A percentile compares a stretch with the other conserved stretches of the same genome.
These are phyloP conservation scores for Hortiboletus campestris DNA, from an alignment of 768 basidiomycete species.

Conservation along the genomic window DNA sequence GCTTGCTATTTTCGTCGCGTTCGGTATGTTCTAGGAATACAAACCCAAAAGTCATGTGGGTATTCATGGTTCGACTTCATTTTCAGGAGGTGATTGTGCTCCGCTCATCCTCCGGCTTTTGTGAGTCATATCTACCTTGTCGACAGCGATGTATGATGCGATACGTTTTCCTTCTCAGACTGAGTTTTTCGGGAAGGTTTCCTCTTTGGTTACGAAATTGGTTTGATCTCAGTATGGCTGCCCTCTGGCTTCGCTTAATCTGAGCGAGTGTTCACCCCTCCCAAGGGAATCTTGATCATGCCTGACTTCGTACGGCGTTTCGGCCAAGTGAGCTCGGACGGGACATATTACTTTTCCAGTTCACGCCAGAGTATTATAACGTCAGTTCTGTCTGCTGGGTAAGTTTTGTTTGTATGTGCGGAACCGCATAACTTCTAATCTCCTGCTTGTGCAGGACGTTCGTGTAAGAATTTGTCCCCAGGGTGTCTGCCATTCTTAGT, in stretches of 20 bases:
- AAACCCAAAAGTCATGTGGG: neutral
- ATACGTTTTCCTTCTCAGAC: neutral
- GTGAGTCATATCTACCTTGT: neutral
- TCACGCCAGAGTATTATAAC: slow-evolving; percentile 18
- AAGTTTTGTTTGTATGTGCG: neutral
- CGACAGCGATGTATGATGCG: neutral
- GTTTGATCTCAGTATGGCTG: slow-evolving; percentile 14
- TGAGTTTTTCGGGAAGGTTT: slow-evolving; percentile 7
- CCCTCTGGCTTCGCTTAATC: neutral
- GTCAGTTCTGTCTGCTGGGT: slow-evolving; percentile 18
- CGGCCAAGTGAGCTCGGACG: slow-evolving; percentile 6
- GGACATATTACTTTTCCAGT: slow-evolving; percentile 15
- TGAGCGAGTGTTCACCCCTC: neutral
- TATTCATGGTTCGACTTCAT: neutral
- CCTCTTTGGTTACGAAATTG: slow-evolving; percentile 16
- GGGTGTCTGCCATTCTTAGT: neutral
- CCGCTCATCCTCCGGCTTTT: no score
- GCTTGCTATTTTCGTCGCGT: slow-evolving; percentile 16
- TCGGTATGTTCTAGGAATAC: slow-evolving; percentile 4
- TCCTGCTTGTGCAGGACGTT: slow-evolving; percentile 7
- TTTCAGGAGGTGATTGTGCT: slow-evolving; percentile 6
- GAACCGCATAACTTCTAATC: neutral
- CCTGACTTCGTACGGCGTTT: slow-evolving; percentile 16
- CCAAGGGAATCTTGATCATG: slow-evolving; percentile 15
- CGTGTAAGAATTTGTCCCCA: neutral